Conservation (phyloP, 768 basidiomycete species). For the Clathrus columnatus region DNA sequence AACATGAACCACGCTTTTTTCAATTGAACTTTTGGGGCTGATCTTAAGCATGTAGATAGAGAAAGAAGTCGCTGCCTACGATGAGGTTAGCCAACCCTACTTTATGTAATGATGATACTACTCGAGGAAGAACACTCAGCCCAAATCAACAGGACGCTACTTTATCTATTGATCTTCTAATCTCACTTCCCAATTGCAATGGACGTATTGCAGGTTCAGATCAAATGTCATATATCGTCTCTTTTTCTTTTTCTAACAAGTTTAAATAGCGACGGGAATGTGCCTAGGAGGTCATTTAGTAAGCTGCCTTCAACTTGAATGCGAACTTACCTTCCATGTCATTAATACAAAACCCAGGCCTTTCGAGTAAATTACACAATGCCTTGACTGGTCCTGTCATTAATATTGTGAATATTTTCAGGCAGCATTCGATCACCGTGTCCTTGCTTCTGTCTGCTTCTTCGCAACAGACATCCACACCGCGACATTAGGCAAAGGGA, state of each 20-base stretch:
- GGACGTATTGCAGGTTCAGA: slow-evolving; percentile 76
- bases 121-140: too few relatives aligned
- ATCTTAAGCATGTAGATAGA: slow-evolving; percentile 50
- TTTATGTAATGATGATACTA: too few relatives aligned
- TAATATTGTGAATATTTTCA: too few relatives aligned
- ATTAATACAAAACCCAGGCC: slow-evolving; percentile 25
- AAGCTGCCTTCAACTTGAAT: slow-evolving; percentile 18
- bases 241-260: slow-evolving; percentile 8
- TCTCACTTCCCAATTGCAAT: slow-evolving; percentile 71
- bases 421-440: slow-evolving; percentile 83
- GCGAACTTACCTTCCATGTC: too few relatives aligned
- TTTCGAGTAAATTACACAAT: slow-evolving; percentile 35
- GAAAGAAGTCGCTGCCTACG: slow-evolving; percentile 80
- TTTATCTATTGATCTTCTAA: slow-evolving; percentile 66
- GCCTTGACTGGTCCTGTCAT: slow-evolving; percentile 5
- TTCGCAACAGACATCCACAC: slow-evolving; percentile 93
- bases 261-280: slow-evolving; percentile 88
- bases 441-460: slow-evolving; percentile 83
- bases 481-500: slow-evolving; percentile 78
- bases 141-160: slow-evolving; percentile 80
- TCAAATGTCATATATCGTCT: slow-evolving; percentile 1
- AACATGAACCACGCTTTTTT: background rate
- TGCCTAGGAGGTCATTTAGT: slow-evolving; percentile 84
- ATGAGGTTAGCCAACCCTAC: slow-evolving; percentile 52
- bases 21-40: background rate